These are phyloP conservation scores for Pythium insidiosum DNA, from an alignment of 352 stramenopile genomes.

Conservation along the genomic window DNA sequence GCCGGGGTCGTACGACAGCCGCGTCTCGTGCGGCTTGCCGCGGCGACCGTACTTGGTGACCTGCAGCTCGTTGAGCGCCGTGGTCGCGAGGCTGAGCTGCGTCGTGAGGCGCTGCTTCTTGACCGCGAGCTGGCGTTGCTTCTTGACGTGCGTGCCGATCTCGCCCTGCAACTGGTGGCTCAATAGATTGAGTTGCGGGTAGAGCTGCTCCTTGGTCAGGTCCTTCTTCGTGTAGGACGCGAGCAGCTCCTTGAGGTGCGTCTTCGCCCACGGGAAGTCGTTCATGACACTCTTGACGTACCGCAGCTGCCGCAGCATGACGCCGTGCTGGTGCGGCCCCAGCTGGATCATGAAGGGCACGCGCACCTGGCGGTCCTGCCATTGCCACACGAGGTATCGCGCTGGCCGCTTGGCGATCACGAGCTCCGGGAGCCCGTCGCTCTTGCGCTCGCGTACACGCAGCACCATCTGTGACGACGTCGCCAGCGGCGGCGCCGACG, in stretches of 20 bases:
- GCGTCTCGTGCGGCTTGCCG: conserved; percentile 61
- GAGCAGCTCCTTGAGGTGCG: conserved; percentile 51
- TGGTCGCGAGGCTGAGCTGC: conserved; percentile 46
- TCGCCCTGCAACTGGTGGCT: conserved; percentile 63
- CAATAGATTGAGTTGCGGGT: conserved; percentile 66
- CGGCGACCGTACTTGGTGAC: conserved; percentile 67
- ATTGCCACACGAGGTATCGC: conserved; percentile 49
- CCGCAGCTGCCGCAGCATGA: conserved; percentile 77
- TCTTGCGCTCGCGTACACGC: conserved; percentile 35
- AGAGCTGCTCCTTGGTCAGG: conserved; percentile 65
- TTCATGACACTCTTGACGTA: conserved; percentile 82
- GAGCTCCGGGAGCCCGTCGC: conserved; percentile 42
- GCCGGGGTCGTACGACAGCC: conserved; percentile 60
- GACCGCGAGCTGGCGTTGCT: conserved; percentile 31
- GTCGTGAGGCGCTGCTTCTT: conserved; percentile 62
- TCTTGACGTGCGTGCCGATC: conserved; percentile 25
- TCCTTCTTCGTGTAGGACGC: conserved; percentile 68
- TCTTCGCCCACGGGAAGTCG: conserved; percentile 76
- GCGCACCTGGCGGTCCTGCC: conserved; percentile 44
- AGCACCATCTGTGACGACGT: conserved; percentile 42
- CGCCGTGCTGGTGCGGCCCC: conserved; percentile 60
- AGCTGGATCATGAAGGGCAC: conserved; percentile 46
- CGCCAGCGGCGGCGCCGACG: conserved; percentile 3
- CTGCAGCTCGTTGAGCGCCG: conserved; percentile 54
- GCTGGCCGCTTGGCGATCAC: conserved; percentile 53